phyloP scores from a whole-genome alignment of 495 filamentous ascomycete species.

The Parachaetomium inaequale region DNA sequence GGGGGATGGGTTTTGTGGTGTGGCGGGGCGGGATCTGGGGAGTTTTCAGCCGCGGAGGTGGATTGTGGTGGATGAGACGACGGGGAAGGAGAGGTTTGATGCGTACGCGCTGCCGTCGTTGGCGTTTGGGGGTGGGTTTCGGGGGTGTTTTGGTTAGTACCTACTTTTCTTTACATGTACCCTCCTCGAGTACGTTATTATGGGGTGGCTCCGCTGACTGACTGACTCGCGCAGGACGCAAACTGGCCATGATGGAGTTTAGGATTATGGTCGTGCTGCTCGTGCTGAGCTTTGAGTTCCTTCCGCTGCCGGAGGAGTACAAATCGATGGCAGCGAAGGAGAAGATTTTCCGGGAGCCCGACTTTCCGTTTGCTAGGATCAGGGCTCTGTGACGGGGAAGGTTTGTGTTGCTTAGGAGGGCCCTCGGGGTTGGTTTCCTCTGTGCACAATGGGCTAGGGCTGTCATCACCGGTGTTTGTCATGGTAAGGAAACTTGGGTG shows the following conservation, averaged over 20 bases:
- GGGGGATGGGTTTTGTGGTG: slow-evolving; percentile 18
- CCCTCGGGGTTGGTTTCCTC: no score
- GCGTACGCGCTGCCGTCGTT: slow-evolving; percentile 23
- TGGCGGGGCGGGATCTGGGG: slow-evolving; percentile 24
- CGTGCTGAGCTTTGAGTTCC: slow-evolving; percentile 28
- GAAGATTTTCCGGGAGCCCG: slow-evolving; percentile 19
- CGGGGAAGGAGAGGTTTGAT: slow-evolving; percentile 29
- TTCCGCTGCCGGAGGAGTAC: slow-evolving; percentile 26
- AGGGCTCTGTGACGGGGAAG: slow-evolving; percentile 10
- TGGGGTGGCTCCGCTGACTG: neutral
- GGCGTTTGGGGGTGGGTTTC: slow-evolving; percentile 25
- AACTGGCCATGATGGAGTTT: slow-evolving; percentile 30
- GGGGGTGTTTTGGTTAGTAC: slow-evolving; percentile 27
- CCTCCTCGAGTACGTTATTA: neutral
- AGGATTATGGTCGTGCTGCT: slow-evolving; percentile 28
- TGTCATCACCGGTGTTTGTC: no score
- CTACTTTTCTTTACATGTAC: slow-evolving; percentile 2
- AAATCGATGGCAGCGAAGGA: slow-evolving; percentile 22
- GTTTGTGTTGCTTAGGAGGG: no score
- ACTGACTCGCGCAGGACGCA: slow-evolving; percentile 13
- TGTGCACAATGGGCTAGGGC: no score
- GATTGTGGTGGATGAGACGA: slow-evolving; percentile 27
- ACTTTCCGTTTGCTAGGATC: slow-evolving; percentile 12
- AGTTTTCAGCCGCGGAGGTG: slow-evolving; percentile 33
- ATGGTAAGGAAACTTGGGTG: no score